Conservation (phyloP, 208 protist species). For the Angomonas deanei region DNA sequence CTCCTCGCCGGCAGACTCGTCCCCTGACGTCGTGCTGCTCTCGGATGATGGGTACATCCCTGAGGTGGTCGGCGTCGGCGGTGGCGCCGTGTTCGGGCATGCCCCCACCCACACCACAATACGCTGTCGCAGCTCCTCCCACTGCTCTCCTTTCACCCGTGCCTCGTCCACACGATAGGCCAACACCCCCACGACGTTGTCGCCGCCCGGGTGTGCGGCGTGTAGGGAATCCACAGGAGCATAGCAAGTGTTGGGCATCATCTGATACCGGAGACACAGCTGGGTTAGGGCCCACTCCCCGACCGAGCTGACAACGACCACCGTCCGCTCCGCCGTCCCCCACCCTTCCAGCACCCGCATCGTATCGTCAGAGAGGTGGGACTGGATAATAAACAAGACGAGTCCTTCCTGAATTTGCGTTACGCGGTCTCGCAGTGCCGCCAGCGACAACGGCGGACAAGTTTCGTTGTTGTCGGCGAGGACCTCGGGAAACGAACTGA, state of each 20-base stretch:
- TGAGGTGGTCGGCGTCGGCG: not conserved
- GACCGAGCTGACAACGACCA: constrained; percentile 42
- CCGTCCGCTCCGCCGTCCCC: constrained; percentile 26
- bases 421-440: constrained; percentile 3
- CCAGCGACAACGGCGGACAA: not conserved
- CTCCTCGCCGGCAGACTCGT: not conserved
- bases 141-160: not conserved
- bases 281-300: constrained; percentile 43
- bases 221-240: constrained; percentile 12
- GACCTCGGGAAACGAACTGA: constrained; percentile 26
- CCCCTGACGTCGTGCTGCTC: not conserved
- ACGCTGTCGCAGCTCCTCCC: not conserved
- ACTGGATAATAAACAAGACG: constrained; percentile 43
- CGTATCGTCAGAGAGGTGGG: constrained; percentile 23
- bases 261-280: constrained; percentile 40
- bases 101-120: constrained; percentile 17
- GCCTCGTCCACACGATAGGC: not conserved
- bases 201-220: constrained; percentile 6
- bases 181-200: not conserved
- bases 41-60: not conserved
- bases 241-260: constrained; percentile 30
- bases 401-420: constrained; percentile 1
- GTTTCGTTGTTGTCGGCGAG: not conserved
- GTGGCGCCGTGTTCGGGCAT: constrained; percentile 3
- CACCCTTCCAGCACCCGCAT: constrained; percentile 32